Percentiles rank a stretch among this genome's conserved stretches.
Conservation (phyloP, 1,284 basidiomycete species). For the Microbotryum violaceum region DNA sequence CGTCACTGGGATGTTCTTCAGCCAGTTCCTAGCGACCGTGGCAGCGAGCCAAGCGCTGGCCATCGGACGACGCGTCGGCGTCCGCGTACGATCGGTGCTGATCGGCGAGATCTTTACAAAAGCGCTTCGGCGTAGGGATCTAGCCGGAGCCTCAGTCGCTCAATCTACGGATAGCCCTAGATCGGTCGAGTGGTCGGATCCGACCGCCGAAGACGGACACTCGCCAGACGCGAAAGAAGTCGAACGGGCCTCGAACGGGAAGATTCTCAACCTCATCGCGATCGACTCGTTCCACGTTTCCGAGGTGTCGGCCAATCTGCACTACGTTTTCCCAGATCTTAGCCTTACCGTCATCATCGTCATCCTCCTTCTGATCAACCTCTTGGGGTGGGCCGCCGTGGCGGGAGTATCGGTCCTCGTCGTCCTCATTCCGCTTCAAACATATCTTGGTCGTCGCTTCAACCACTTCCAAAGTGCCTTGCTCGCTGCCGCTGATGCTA, state of each 20-base stretch:
- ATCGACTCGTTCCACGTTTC: constrained; percentile 47
- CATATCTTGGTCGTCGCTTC: constrained; percentile 40
- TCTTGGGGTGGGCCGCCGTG: constrained; percentile 45
- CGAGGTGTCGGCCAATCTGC: constrained; percentile 41
- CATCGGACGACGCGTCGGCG: constrained; percentile 47
- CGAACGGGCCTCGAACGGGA: constrained; percentile 42
- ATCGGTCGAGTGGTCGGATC: too few relatives aligned
- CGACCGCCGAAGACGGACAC: not conserved
- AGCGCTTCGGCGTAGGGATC: constrained; percentile 48
- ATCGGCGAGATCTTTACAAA: constrained; percentile 51
- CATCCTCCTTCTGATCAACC: constrained; percentile 44
- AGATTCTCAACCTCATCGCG: constrained; percentile 50
- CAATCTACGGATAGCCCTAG: too few relatives aligned
- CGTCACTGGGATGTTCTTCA: constrained; percentile 46
- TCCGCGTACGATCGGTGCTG: constrained; percentile 45
- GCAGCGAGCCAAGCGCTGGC: constrained; percentile 45
- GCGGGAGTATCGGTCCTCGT: constrained; percentile 35
- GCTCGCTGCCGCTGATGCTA: constrained; percentile 48
- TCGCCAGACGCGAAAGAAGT: constrained; percentile 29
- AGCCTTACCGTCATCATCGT: constrained; percentile 46
- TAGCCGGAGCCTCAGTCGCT: constrained; percentile 35
- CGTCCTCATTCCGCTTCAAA: too few relatives aligned
- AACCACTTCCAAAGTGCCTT: constrained; percentile 45
- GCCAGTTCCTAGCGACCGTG: constrained; percentile 43
- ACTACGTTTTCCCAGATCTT: constrained; percentile 41